These are phyloP conservation scores for Leptographium galeiforme DNA, from an alignment of 2,329 filamentous ascomycete species.

Conservation along the genomic window DNA sequence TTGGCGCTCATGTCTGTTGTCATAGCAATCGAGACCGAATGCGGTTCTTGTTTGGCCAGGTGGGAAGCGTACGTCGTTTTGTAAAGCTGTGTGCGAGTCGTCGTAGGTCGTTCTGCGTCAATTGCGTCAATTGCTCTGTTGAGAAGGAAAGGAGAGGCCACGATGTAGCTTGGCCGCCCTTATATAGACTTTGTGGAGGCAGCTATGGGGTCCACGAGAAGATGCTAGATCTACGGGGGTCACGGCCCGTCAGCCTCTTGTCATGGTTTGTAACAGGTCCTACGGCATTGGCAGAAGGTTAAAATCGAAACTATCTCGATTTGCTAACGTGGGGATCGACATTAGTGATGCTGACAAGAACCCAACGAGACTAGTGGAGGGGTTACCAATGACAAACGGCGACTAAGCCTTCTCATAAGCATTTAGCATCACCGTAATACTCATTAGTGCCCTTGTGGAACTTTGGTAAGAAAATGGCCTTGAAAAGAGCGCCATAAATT, in stretches of 20 bases:
- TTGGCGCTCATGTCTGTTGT: slow-evolving; percentile 6
- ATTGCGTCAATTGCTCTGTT: background rate
- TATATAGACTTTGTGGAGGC: background rate
- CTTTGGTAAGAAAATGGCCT: too few species aligned
- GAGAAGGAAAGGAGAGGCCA: background rate
- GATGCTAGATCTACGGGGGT: background rate
- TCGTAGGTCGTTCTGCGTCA: background rate
- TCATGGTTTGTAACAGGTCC: background rate
- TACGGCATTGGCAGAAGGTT: background rate
- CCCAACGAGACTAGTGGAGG: background rate
- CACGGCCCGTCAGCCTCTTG: background rate
- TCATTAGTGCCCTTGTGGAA: too few species aligned
- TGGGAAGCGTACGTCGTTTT: too few species aligned
- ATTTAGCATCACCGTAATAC: too few species aligned
- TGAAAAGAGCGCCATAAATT: too few species aligned
- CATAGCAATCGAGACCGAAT: background rate
- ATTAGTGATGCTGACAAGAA: slow-evolving; percentile 1
- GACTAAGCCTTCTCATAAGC: too few species aligned
- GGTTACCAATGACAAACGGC: background rate
- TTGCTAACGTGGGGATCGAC: background rate
- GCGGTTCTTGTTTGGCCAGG: too few species aligned
- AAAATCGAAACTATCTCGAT: background rate
- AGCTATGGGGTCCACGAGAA: slow-evolving; percentile 7
- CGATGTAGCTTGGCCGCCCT: background rate
- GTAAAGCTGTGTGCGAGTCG: background rate